Conservation (phyloP, 495 filamentous ascomycete species). For the Hyphodiscus hymeniophilus region DNA sequence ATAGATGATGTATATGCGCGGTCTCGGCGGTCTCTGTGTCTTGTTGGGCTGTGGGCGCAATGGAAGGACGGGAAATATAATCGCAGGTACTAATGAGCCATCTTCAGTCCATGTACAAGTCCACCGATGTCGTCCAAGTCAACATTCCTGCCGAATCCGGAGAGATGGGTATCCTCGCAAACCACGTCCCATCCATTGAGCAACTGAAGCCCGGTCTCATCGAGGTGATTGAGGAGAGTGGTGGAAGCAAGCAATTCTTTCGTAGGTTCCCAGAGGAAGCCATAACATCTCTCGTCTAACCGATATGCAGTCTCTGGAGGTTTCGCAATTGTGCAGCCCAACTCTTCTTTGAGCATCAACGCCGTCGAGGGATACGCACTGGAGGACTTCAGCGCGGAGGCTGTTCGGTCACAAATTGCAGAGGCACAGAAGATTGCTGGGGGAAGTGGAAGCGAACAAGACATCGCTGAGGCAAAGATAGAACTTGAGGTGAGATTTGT, state of each 20-base stretch:
- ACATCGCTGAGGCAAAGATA: slow-evolving; percentile 96
- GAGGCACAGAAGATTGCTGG: slow-evolving; percentile 92
- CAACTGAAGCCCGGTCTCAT: slow-evolving; percentile 95
- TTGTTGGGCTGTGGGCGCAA: no score
- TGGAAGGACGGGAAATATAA: no score
- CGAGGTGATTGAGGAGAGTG: slow-evolving; percentile 90
- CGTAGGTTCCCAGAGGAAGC: slow-evolving; percentile 49
- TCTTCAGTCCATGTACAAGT: slow-evolving; percentile 45
- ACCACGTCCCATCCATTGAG: slow-evolving; percentile 98
- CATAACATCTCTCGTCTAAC: neutral
- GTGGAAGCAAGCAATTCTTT: slow-evolving; percentile 93
- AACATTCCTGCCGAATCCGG: slow-evolving; percentile 97
- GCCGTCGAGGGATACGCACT: slow-evolving; percentile 90
- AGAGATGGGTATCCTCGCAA: slow-evolving; percentile 98
- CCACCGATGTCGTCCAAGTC: slow-evolving; percentile 81
- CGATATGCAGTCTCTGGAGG: slow-evolving; percentile 73
- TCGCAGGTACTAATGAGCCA: slow-evolving; percentile 38
- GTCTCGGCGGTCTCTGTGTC: no score
- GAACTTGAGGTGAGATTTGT: slow-evolving; percentile 76
- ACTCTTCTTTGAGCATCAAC: slow-evolving; percentile 93
- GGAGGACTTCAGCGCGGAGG: slow-evolving; percentile 91
- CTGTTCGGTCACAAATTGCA: slow-evolving; percentile 68
- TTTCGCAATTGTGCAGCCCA: slow-evolving; percentile 93
- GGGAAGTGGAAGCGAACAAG: slow-evolving; percentile 90
- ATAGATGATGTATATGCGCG: neutral